Base-by-base conservation (phyloP, 78 protist species). In the Ministeria vibrans region DNA sequence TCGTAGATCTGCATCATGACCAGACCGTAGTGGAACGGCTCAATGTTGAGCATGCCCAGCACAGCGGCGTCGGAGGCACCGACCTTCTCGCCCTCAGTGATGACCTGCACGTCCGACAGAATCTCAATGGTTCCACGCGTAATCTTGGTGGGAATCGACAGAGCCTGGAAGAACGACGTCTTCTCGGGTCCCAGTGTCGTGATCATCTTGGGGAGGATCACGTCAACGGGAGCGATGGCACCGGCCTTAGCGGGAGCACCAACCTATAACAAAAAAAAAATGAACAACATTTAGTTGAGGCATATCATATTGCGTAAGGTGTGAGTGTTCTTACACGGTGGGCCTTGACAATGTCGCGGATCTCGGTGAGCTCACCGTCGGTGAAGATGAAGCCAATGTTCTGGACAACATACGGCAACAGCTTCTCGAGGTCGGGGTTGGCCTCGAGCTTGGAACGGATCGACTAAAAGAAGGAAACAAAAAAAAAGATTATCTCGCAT, bases 101-200 rank as follows among this genome's bases (percentile, higher is more conserved):
- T 75, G 55, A 98, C 69, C 77, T 76, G 89, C 49, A 94, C 95
- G 46, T 92, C 96, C 59, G 27, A 41, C 86, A 94, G 68, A 73
- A 98, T 96, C 78, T 98, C 99, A 43, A 98, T 93, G 79, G 90
- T 61, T 44, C 99, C 99, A 73, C 87, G 84, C 86, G 83, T 86
- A 70, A 98, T 99, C 95, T 95, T 96, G 85, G 99, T 95, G 82
- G 92, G 87, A 80, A 99, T 97, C 95, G 93, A 90, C 61, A 98
- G 94, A 5, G 98, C 99, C 87, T 97, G 98, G 88, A 98, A 89
- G 98, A 97, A 98, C 38, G 97, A 78, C 53, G 99, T 97, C 88
- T 93, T 93, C 45, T 95, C 84, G 62, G 99, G 99, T 53, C 91
- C 99, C 63, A 96, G 83, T 59, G 98, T 98, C 25, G 99, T 99